Evolutionary conservation across 345 rosid species (phyloP).

Genomic region (Arabidopsis suecica): DNA sequence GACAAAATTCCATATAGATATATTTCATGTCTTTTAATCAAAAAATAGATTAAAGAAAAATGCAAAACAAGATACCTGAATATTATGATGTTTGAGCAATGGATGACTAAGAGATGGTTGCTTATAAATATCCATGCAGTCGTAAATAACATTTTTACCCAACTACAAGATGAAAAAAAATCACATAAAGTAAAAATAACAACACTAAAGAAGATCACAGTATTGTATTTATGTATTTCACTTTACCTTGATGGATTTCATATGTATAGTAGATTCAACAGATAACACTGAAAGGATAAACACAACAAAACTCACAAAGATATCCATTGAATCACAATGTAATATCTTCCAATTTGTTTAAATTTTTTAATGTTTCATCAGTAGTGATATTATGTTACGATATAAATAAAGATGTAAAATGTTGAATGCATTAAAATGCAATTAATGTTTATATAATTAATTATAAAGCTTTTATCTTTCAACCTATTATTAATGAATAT

Average conservation of each 20-base stretch:
- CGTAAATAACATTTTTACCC: not conserved
- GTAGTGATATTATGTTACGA: not conserved
- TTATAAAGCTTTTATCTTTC: not conserved
- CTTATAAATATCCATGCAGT: not conserved
- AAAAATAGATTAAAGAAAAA: not conserved
- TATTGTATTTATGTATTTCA: not conserved
- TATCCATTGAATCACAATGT: not conserved
- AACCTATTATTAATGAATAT: not conserved
- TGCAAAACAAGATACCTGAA: not conserved
- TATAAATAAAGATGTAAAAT: not conserved
- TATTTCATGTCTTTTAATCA: not conserved
- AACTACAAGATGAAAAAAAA: not conserved
- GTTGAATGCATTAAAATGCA: not conserved
- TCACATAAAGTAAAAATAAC: not conserved
- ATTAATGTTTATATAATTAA: not conserved
- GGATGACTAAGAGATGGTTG: not conserved
- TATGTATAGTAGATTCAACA: not conserved
- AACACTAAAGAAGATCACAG: not conserved
- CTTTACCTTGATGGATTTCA: constrained; percentile 1
- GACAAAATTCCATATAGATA: not conserved
- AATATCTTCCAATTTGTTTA: not conserved
- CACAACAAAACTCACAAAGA: not conserved
- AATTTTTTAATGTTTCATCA: not conserved
- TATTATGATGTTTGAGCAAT: not conserved
- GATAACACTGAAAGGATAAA: not conserved